Evolutionary conservation across 2,329 filamentous ascomycete species (phyloP), one percentile per base, ranked within the genome.

Genomic region (Colletotrichum costaricense): DNA sequence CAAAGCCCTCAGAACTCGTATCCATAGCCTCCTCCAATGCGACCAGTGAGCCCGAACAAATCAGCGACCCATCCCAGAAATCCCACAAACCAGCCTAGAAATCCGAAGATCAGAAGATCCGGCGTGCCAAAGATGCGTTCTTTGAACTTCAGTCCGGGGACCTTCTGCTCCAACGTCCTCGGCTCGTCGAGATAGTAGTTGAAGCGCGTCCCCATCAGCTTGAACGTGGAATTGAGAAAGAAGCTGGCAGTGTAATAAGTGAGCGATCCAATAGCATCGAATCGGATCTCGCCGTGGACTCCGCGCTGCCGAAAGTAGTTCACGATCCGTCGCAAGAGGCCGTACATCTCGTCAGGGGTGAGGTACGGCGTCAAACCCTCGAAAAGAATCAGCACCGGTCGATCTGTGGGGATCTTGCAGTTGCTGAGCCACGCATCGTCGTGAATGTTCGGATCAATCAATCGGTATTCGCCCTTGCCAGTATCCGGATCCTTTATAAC

Each of bases 351-450:
- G 11, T 76, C 77, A 12, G 76, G 72, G 30, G 75, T 59, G 2
- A 83, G 70, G 49, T 82, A 83, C 72, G 79, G 78, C 22, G 78
- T 70, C 5, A 83, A 75, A 1, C 81, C 82, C 65, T 82, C 81
- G 63, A 80, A 78, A 30, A 83, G 58, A 26, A 83, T 71, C 26
- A 81, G 65, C 3, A 79, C 80, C 8, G 81, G 79, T 11, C 79
- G 66, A 62, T 82, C 81, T 0, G 74, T 69, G 1, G 80, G 79
- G 16, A 82, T 75, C 7, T 72, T 63, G 33, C 19, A 42, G 11
- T 75, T 69, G 59, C 75, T 62, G 12, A 82, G 76, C 81, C 81
- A 83, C 4, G 70, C 74, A 3, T 76, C 72, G 76, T 79, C 35
- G 77, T 77, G 60, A 78, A 79, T 19, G 76, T 77, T 35, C 67